phyloP scores from a whole-genome alignment of 768 basidiomycete genomes.

The Mycena rosella region DNA sequence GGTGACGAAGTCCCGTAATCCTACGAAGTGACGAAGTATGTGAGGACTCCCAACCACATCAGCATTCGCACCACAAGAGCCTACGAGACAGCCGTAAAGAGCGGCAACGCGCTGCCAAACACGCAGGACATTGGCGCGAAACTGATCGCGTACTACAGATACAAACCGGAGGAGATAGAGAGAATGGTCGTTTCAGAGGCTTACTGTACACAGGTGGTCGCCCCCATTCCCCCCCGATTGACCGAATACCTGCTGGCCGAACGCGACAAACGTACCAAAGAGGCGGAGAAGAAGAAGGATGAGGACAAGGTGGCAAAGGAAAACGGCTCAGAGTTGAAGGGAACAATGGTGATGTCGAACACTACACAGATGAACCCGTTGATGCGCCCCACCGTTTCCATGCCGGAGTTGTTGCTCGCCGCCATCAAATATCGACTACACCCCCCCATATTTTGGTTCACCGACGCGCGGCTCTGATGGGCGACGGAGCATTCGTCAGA shows the following conservation, averaged over 20 bases:
- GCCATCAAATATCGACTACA: neutral
- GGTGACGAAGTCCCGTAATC: too few relatives aligned
- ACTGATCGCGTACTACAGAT: too few relatives aligned
- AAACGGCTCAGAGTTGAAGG: neutral
- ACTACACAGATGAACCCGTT: neutral
- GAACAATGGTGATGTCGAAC: neutral
- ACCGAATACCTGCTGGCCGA: neutral
- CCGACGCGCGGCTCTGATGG: neutral
- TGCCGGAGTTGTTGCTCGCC: neutral
- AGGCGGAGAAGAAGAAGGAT: too few relatives aligned
- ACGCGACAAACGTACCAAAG: neutral
- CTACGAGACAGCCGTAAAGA: too few relatives aligned
- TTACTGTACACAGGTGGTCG: neutral
- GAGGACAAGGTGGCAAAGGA: neutral
- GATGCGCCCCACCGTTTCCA: neutral
- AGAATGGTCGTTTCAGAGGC: neutral
- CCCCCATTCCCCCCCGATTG: neutral
- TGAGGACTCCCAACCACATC: too few relatives aligned
- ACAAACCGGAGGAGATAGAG: neutral
- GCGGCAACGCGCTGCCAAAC: too few relatives aligned
- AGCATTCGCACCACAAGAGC: too few relatives aligned
- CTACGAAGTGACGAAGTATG: too few relatives aligned
- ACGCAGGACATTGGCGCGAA: too few relatives aligned
- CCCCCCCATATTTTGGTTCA: constrained; percentile 6
- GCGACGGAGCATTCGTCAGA: neutral